phyloP scores from a whole-genome alignment of 1,284 basidiomycete species.

The Anthracocystis walkeri region DNA sequence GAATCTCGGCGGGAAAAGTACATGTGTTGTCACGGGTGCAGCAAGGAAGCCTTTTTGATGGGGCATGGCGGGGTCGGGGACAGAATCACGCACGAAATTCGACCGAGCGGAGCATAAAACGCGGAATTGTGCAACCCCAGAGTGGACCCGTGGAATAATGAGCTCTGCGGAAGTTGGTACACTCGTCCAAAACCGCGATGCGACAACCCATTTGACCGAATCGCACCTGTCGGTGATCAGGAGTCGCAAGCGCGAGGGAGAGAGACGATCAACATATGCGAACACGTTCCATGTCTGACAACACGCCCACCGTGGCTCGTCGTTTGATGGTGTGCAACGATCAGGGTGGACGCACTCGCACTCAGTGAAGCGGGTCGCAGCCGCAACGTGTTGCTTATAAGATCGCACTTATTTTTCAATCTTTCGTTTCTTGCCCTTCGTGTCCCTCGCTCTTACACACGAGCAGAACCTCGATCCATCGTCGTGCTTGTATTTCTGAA shows the following conservation, averaged over 20 bases:
- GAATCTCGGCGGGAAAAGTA: constrained; percentile 5
- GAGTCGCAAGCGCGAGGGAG: too few relatives aligned
- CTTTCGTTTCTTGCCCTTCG: too few relatives aligned
- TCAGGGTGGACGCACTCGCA: neutral
- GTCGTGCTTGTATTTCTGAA: too few relatives aligned
- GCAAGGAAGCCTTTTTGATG: neutral
- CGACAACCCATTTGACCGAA: too few relatives aligned
- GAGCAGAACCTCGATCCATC: too few relatives aligned
- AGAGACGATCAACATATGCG: too few relatives aligned
- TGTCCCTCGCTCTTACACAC: too few relatives aligned
- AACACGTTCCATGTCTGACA: neutral
- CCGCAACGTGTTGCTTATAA: neutral
- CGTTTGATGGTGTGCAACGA: too few relatives aligned
- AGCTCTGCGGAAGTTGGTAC: neutral
- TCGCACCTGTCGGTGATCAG: too few relatives aligned
- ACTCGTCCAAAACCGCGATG: neutral
- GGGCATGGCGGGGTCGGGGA: neutral
- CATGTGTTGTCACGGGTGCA: neutral
- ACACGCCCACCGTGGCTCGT: neutral
- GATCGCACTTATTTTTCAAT: neutral
- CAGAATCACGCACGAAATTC: constrained; percentile 15
- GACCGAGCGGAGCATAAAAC: constrained; percentile 25
- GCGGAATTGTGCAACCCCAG: neutral
- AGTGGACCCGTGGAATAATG: neutral
- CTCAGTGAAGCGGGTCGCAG: neutral